These are phyloP conservation scores for Hibiscus tridactylites DNA, from an alignment of 345 rosid species.

Conservation along the genomic window DNA sequence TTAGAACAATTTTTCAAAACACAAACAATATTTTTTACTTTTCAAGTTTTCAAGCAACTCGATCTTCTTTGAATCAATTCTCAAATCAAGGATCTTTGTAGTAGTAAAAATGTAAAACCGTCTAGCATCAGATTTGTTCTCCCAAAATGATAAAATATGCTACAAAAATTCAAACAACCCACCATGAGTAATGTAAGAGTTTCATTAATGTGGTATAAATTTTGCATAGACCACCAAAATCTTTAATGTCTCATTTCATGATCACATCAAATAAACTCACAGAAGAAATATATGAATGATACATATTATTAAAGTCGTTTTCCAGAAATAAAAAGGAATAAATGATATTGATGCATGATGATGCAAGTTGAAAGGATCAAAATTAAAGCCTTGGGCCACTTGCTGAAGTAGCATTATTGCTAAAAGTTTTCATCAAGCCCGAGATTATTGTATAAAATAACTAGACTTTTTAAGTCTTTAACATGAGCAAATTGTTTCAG, in stretches of 20 bases:
- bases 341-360: not conserved
- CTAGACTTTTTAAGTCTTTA: not conserved
- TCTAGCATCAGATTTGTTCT: conserved; percentile 89
- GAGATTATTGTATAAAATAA: not conserved
- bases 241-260: not conserved
- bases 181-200: conserved; percentile 9
- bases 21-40: too few species aligned
- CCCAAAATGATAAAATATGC: conserved; percentile 93
- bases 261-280: conserved; percentile 1
- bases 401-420: not conserved
- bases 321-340: conserved; percentile 4
- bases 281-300: conserved; percentile 1
- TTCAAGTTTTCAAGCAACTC: conserved; percentile 52
- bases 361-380: not conserved
- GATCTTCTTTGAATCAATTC: conserved; percentile 73
- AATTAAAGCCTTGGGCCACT: not conserved
- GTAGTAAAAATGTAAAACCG: conserved; percentile 63
- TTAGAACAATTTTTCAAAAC: too few species aligned
- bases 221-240: not conserved
- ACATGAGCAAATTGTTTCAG: conserved; percentile 2
- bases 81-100: conserved; percentile 87
- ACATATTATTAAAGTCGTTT: not conserved
- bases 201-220: not conserved
- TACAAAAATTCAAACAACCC: conserved; percentile 15
- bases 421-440: not conserved